Conservation (phyloP, 192 early-diverging fungal species). For the Coemansia guatemalensis region DNA sequence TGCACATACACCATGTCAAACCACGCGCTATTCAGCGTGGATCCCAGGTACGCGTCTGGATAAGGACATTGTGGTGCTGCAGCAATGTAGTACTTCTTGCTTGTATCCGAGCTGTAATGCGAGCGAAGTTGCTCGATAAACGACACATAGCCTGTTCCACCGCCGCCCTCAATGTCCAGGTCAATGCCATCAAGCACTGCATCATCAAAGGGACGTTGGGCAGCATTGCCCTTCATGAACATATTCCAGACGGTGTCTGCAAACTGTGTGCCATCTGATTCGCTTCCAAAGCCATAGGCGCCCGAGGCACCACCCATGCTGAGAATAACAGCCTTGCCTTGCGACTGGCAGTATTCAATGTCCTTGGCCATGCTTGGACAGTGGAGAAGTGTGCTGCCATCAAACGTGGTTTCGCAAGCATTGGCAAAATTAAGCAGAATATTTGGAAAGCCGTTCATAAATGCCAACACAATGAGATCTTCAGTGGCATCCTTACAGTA, state of each 20-base stretch:
- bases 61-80: conserved; percentile 66
- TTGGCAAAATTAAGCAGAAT: conserved; percentile 65
- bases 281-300: conserved; percentile 53
- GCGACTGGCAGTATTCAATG: conserved; percentile 65
- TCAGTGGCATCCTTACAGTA: conserved; percentile 66
- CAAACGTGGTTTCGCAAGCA: conserved; percentile 58
- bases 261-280: conserved; percentile 45
- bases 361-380: conserved; percentile 60
- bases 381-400: conserved; percentile 56
- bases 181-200: conserved; percentile 66
- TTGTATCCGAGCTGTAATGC: conserved; percentile 47
- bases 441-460: conserved; percentile 59
- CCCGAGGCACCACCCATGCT: conserved; percentile 70
- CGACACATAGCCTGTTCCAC: conserved; percentile 43
- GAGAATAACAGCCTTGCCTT: conserved; percentile 62
- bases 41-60: conserved; percentile 57
- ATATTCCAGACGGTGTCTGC: conserved; percentile 60
- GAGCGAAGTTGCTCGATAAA: conserved; percentile 53
- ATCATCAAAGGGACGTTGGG: conserved; percentile 58
- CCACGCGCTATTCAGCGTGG: conserved; percentile 57
- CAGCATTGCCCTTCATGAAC: conserved; percentile 60
- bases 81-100: conserved; percentile 58
- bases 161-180: conserved; percentile 59
- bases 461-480: conserved; percentile 62
- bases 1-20: conserved; percentile 69